These are phyloP conservation scores for Diaporthe vexans DNA, from an alignment of 2,329 filamentous ascomycete species.

Conservation along the genomic window DNA sequence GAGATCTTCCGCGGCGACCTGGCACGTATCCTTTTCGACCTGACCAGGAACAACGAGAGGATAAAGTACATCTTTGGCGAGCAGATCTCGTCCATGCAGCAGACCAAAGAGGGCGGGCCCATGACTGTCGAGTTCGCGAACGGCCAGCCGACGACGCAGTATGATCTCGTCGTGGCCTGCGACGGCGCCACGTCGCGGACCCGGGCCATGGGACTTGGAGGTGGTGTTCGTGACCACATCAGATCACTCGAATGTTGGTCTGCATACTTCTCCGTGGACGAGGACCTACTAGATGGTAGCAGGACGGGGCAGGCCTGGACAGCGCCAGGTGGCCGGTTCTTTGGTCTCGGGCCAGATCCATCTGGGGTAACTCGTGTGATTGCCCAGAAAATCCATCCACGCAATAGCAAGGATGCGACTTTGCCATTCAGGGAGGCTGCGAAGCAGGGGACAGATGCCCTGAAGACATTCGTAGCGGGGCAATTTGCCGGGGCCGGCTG, in stretches of 20 bases:
- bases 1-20: constrained; percentile 64
- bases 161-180: constrained; percentile 59
- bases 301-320: constrained; percentile 55
- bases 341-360: constrained; percentile 44
- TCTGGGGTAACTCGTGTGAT: constrained; percentile 50
- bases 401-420: constrained; percentile 47
- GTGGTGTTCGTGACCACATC: constrained; percentile 52
- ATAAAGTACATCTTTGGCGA: constrained; percentile 45
- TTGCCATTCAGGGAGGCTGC: constrained; percentile 56
- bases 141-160: constrained; percentile 46
- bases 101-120: constrained; percentile 47
- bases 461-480: constrained; percentile 49
- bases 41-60: constrained; percentile 47
- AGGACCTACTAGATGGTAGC: constrained; percentile 55
- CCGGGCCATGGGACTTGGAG: constrained; percentile 58
- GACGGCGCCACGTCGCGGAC: constrained; percentile 63
- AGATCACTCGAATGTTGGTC: constrained; percentile 54
- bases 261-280: constrained; percentile 57
- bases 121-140: constrained; percentile 58
- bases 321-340: constrained; percentile 54
- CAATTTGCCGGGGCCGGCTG: constrained; percentile 57
- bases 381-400: constrained; percentile 54
- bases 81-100: constrained; percentile 52
- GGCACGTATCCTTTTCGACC: constrained; percentile 42
- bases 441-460: constrained; percentile 51